These are phyloP conservation scores for Pelargonium citronellum DNA, from an alignment of 441 rosid species.

Conservation along the genomic window DNA sequence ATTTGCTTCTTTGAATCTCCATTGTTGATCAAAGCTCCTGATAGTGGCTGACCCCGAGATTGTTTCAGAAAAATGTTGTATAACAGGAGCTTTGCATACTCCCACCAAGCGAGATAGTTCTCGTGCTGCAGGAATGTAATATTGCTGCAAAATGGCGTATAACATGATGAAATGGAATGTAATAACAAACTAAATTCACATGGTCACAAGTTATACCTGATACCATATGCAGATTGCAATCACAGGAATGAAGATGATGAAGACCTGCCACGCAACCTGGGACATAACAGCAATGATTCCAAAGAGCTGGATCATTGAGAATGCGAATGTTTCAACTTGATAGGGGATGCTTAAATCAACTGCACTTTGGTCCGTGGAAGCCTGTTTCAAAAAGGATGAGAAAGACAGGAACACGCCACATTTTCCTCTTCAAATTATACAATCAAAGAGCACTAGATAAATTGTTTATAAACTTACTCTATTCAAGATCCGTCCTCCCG, in stretches of 20 bases:
- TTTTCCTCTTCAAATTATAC: no score
- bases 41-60: conserved; percentile 75
- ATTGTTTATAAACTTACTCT: conserved; percentile 43
- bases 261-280: conserved; percentile 82
- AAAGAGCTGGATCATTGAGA: conserved; percentile 48
- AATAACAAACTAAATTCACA: no score
- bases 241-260: conserved; percentile 69
- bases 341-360: conserved; percentile 52
- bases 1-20: conserved; percentile 54
- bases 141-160: conserved; percentile 42
- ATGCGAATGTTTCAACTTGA: conserved; percentile 45
- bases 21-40: conserved; percentile 73
- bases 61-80: conserved; percentile 87
- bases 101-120: conserved; percentile 76
- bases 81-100: conserved; percentile 72
- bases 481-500: conserved; percentile 75
- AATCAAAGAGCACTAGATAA: no score
- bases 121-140: conserved; percentile 71
- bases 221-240: conserved; percentile 64
- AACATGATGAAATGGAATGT: no score
- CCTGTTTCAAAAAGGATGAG: conserved; percentile 33
- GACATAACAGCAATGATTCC: conserved; percentile 85
- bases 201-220: conserved; percentile 42
- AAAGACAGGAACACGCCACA: neutral
- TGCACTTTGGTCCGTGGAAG: conserved; percentile 78